Percentiles rank a stretch among this genome's conserved stretches.
Conservation (phyloP, 106 monocot species). For the Triglochin maritima region DNA sequence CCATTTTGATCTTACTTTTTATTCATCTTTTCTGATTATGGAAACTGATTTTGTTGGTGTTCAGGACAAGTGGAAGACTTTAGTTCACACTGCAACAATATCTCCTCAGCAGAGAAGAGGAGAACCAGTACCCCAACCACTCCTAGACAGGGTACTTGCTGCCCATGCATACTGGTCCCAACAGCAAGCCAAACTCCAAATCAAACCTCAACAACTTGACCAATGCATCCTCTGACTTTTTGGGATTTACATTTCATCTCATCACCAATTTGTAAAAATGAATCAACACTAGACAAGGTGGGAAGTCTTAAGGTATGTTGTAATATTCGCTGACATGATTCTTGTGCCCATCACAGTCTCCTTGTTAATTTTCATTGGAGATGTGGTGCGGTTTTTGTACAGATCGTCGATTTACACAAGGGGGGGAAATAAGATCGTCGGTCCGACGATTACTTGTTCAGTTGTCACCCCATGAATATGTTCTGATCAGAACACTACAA, state of each 20-base stretch:
- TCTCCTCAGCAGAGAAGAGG: slow-evolving; percentile 49
- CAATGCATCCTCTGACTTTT: slow-evolving; percentile 9
- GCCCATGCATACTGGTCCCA: slow-evolving; percentile 42
- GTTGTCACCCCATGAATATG: too few species aligned
- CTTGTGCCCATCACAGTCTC: background rate
- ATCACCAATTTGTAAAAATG: background rate
- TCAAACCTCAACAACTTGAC: slow-evolving; percentile 16
- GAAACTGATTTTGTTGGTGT: background rate
- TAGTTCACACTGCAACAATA: slow-evolving; percentile 44
- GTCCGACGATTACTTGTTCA: too few species aligned
- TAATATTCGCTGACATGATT: slow-evolving; percentile 17
- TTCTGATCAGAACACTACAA: too few species aligned
- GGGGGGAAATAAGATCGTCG: too few species aligned
- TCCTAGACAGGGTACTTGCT: slow-evolving; percentile 39
- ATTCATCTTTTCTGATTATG: background rate
- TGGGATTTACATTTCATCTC: too few species aligned
- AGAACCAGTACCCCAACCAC: slow-evolving; percentile 48
- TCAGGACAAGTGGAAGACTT: slow-evolving; percentile 56
- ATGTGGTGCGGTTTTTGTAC: background rate
- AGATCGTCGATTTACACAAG: background rate
- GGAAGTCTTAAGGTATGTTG: background rate
- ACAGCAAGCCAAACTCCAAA: slow-evolving; percentile 33
- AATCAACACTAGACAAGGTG: background rate
- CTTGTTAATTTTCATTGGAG: background rate
- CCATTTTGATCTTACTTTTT: too few species aligned